Conservation (phyloP, 2,329 filamentous ascomycete species). For the Huntiella savannae region DNA sequence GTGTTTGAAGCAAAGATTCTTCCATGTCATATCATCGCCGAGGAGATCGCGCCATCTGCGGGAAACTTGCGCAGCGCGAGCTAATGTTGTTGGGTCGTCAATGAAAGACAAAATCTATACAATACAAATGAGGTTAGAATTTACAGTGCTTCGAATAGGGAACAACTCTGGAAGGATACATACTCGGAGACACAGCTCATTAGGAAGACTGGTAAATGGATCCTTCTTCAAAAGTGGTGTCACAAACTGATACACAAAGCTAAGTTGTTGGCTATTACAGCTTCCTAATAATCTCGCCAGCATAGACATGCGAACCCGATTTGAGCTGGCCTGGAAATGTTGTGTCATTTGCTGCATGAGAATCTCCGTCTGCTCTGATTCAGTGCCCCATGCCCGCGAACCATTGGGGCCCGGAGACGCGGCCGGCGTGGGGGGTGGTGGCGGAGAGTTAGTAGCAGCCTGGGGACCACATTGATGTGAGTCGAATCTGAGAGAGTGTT, state of each 20-base stretch:
- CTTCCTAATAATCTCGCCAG: constrained; percentile 79
- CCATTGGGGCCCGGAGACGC: constrained; percentile 45
- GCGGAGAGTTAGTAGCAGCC: constrained; percentile 36
- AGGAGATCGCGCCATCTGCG: constrained; percentile 82
- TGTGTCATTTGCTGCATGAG: constrained; percentile 61
- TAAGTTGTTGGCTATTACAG: constrained; percentile 86
- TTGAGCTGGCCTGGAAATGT: constrained; percentile 61
- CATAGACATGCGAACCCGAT: constrained; percentile 58
- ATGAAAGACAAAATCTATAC: constrained; percentile 80
- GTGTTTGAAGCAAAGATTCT: constrained; percentile 88
- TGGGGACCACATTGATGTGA: constrained; percentile 18
- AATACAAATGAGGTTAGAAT: not conserved
- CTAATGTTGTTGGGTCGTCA: constrained; percentile 86
- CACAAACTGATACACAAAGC: constrained; percentile 91
- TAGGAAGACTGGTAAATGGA: constrained; percentile 77
- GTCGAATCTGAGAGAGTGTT: constrained; percentile 21
- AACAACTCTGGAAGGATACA: not conserved
- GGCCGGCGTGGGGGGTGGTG: constrained; percentile 45
- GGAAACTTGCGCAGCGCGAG: constrained; percentile 89
- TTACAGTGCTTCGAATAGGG: constrained; percentile 3
- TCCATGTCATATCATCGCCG: constrained; percentile 96
- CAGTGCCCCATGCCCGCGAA: constrained; percentile 44
- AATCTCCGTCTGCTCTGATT: constrained; percentile 52
- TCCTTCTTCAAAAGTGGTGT: constrained; percentile 90
- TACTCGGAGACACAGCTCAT: constrained; percentile 81